Percentiles rank a stretch among this genome's conserved stretches.
These are phyloP conservation scores for Dactylellina leptospora DNA, from an alignment of 2,329 filamentous ascomycete genomes.

Conservation along the genomic window DNA sequence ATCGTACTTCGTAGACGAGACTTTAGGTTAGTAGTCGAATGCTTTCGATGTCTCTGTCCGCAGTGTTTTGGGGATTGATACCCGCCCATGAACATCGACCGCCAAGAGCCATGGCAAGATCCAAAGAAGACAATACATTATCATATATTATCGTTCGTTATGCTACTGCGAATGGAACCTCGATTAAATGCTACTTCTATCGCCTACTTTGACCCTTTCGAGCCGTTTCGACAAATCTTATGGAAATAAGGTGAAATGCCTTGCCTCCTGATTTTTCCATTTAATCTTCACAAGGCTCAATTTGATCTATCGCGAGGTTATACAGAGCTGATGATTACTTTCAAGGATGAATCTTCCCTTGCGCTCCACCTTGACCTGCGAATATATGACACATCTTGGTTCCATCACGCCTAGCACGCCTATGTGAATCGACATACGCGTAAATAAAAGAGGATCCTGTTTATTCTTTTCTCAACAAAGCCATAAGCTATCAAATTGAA, in stretches of 20 bases:
- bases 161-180: slow-evolving; percentile 16
- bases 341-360: slow-evolving; percentile 52
- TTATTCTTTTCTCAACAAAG: too few relatives aligned
- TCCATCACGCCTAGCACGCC: slow-evolving; percentile 17
- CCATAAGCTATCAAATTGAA: too few relatives aligned
- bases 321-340: slow-evolving; percentile 50
- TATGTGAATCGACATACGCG: too few relatives aligned
- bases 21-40: neutral
- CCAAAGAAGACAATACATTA: neutral
- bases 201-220: neutral
- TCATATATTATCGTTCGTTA: neutral
- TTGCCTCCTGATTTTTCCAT: neutral
- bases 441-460: too few relatives aligned
- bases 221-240: slow-evolving; percentile 1
- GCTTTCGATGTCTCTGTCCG: neutral
- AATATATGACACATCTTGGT: slow-evolving; percentile 3
- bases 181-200: slow-evolving; percentile 4
- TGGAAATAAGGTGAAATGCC: neutral
- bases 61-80: neutral
- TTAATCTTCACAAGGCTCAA: slow-evolving; percentile 12
- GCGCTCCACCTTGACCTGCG: slow-evolving; percentile 53
- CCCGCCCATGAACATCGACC: neutral
- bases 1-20: too few relatives aligned
- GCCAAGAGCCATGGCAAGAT: neutral
- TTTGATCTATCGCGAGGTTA: slow-evolving; percentile 52